Evolutionary conservation across 495 filamentous ascomycete genomes (phyloP), one percentile per base, ranked within the genome.

Genomic region (Penicillium ochrochloron): DNA sequence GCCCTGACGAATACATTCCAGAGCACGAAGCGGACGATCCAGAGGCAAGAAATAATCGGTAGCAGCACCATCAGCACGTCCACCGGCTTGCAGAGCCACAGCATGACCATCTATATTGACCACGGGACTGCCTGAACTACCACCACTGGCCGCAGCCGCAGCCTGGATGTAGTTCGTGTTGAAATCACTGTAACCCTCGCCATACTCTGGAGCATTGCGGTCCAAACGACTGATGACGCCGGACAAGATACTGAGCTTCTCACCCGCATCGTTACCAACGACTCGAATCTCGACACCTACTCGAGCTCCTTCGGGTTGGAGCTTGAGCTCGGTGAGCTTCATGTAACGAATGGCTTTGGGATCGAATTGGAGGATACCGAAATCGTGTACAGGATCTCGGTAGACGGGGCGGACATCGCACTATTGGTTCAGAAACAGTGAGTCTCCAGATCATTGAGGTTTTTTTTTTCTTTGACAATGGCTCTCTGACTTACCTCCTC

Each of bases 161-260:
- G 95, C 95, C 82, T 99, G 95, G 65, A 98, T 98, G 77, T 99
- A 99, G 75, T 97, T 97, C 37, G 95, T 99, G 73, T 99, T 99
- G 83, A 99, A 99, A 72, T 99, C 95, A 76, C 94, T 94, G 76
- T 99, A 99, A 2, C 95, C 95, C 64, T 98, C 95, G 39, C 95
- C 94, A 68, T 99, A 99, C 69, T 99, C 95, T 8, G 95, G 95
- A 6, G 95, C 95, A 76, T 99, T 99, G 57, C 95, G 85, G 69
- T 99, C 95, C 62, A 98, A 80, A 62, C 95, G 86, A 82, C 92
- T 96, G 72, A 99, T 99, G 31, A 99, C 94, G 65, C 95, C 95
- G 14, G 96, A 98, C 39, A 98, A 82, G 70, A 99, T 99, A 78
- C 93, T 97, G 60, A 99, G 88, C 82, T 99, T 99, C 73, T 99